Percentiles rank a stretch among this genome's conserved stretches.
These are phyloP conservation scores for Trametes elegans DNA, from an alignment of 768 basidiomycete species.

Conservation along the genomic window DNA sequence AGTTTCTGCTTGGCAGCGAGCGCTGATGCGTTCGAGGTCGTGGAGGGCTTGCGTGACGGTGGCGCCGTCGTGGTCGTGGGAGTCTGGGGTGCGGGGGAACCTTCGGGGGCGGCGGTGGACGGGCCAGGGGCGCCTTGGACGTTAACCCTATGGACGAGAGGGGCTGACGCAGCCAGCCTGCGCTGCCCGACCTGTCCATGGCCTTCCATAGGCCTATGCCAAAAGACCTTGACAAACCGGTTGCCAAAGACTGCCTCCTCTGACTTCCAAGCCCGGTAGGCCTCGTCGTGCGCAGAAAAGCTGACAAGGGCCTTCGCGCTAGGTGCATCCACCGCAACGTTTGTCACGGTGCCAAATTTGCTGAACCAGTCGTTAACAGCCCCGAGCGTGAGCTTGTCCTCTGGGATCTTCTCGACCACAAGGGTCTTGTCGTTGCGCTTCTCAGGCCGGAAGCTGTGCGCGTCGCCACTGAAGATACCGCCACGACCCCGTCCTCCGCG, in stretches of 20 bases:
- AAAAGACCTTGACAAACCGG: conserved; percentile 93
- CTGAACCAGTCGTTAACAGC: conserved; percentile 88
- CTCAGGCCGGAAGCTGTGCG: conserved; percentile 63
- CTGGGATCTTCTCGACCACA: conserved; percentile 93
- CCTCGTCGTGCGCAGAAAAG: conserved; percentile 80
- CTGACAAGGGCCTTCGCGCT: conserved; percentile 83
- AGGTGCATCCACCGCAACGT: conserved; percentile 80
- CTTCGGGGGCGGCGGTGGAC: conserved; percentile 22
- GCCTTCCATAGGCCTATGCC: conserved; percentile 92
- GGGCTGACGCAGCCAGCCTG: conserved; percentile 79
- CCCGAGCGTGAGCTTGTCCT: conserved; percentile 74
- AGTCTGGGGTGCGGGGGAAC: conserved; percentile 20
- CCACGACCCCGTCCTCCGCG: conserved; percentile 40
- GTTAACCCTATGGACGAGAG: conserved; percentile 58
- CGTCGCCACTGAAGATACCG: conserved; percentile 64
- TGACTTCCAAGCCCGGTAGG: conserved; percentile 85
- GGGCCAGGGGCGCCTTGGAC: conserved; percentile 32
- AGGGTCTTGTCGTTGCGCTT: conserved; percentile 75
- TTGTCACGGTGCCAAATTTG: conserved; percentile 88
- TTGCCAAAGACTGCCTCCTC: conserved; percentile 95
- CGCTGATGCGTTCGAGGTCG: conserved; percentile 37
- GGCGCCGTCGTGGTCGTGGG: conserved; percentile 27
- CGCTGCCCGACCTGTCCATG: conserved; percentile 78
- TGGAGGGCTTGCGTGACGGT: conserved; percentile 37
- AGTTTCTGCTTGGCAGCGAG: conserved; percentile 75